Conservation (phyloP, 2,329 filamentous ascomycete species). For the Phialemoniopsis sp. region DNA sequence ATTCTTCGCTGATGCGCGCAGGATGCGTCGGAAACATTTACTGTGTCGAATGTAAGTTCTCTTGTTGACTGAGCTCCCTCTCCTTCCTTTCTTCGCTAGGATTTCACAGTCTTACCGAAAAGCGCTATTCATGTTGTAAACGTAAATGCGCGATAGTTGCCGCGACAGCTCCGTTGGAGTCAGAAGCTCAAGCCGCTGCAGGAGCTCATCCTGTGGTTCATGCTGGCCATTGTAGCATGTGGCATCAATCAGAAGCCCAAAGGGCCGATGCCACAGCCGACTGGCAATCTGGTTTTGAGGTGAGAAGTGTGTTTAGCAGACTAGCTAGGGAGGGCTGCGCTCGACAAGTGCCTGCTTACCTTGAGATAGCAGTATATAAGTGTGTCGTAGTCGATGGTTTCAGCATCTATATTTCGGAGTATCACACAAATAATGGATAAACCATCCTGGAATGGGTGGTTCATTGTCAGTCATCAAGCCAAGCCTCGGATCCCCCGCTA, state of each 20-base stretch:
- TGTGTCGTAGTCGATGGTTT: constrained; percentile 62
- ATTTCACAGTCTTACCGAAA: constrained; percentile 49
- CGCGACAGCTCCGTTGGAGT: constrained; percentile 57
- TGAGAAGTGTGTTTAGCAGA: not conserved
- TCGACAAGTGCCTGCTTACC: constrained; percentile 27
- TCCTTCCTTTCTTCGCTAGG: too few species aligned
- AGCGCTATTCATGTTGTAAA: constrained; percentile 72
- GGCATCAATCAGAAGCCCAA: constrained; percentile 64
- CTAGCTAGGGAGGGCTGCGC: too few species aligned
- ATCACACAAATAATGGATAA: constrained; percentile 67
- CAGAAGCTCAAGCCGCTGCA: constrained; percentile 58
- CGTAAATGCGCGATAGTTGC: constrained; percentile 58
- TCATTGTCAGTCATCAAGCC: constrained; percentile 1
- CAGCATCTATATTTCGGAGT: constrained; percentile 61
- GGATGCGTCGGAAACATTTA: constrained; percentile 61
- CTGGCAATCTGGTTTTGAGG: constrained; percentile 69
- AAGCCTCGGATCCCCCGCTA: constrained; percentile 1
- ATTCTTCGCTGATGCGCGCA: constrained; percentile 58
- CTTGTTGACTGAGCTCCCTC: too few species aligned
- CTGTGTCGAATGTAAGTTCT: constrained; percentile 21
- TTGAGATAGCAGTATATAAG: constrained; percentile 66
- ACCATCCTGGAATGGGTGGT: constrained; percentile 52
- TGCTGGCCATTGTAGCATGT: constrained; percentile 67
- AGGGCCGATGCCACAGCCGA: constrained; percentile 65
- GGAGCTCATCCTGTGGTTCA: constrained; percentile 61